Evolutionary conservation across 1,139 yeast genomes (phyloP), one percentile per base, ranked within the genome.

Genomic region (Candida sanyaensis): DNA sequence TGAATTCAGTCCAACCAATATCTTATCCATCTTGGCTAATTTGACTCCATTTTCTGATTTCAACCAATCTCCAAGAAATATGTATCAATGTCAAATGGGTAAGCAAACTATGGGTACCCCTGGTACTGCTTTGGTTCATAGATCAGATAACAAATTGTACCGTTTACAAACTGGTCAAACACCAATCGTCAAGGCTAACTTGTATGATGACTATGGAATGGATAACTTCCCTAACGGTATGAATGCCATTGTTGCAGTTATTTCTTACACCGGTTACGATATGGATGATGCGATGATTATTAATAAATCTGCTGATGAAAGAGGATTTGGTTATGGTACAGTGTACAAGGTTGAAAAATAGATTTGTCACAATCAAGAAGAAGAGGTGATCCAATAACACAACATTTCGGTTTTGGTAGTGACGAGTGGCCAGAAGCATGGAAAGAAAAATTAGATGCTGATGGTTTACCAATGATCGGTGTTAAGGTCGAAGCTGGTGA

Each of bases 71-170:
- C 99, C 99, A 62, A 88, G 99, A 84, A 93, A 93, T 68, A 93
- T 95, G 99, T 93, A 93, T 68, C 99, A 93, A 75, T 93, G 99
- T 76, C 99, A 95, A 80, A 93, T 93, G 99, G 99, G 98, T 82
- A 93, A 93, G 74, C 99, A 93, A 77, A 93, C 99, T 24, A 93
- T 93, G 99, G 99, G 99, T 72, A 93, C 99, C 5, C 99, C 99
- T 7, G 98, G 98, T 73, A 96, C 93, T 50, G 97, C 96, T 0
- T 75, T 93, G 50, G 83, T 77, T 42, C 96, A 92, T 67, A 83
- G 99, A 69, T 88, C 97, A 1, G 99, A 93, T 68, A 95, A 95
- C 73, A 95, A 92, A 68, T 74, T 93, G 52, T 93, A 93, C 71
- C 84, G 96, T 62, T 75, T 93, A 58, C 99, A 93, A 71, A 80